These are phyloP conservation scores for Scopulariopsis brevicaulis DNA, from an alignment of 2,329 filamentous ascomycete genomes.

Conservation along the genomic window DNA sequence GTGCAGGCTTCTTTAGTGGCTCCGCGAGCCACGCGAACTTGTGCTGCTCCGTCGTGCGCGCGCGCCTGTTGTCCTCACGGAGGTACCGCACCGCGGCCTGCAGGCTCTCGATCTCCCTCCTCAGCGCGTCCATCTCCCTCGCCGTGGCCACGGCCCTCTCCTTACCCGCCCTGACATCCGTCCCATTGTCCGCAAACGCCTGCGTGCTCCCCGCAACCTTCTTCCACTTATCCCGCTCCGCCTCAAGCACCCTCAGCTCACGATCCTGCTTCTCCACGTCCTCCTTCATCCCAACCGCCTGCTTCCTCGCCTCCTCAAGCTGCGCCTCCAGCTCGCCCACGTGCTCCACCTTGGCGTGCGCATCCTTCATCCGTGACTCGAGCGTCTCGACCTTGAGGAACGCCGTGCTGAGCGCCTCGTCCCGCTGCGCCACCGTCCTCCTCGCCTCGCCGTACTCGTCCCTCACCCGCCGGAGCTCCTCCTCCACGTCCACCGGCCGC, in stretches of 20 bases:
- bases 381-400: slow-evolving; percentile 91
- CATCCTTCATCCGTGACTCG: slow-evolving; percentile 76
- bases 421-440: slow-evolving; percentile 57
- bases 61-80: slow-evolving; percentile 53
- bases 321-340: slow-evolving; percentile 54
- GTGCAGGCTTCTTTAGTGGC: slow-evolving; percentile 39
- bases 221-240: slow-evolving; percentile 60
- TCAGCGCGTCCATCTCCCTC: slow-evolving; percentile 61
- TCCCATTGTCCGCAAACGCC: slow-evolving; percentile 31
- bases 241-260: slow-evolving; percentile 52
- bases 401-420: slow-evolving; percentile 75
- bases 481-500: slow-evolving; percentile 70
- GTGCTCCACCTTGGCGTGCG: slow-evolving; percentile 61
- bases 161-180: slow-evolving; percentile 41
- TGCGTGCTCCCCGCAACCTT: slow-evolving; percentile 54
- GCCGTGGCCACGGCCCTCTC: slow-evolving; percentile 59
- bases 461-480: slow-evolving; percentile 69
- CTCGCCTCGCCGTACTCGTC: slow-evolving; percentile 72
- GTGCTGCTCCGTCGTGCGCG: slow-evolving; percentile 44
- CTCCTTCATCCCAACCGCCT: slow-evolving; percentile 43
- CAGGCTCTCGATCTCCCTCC: slow-evolving; percentile 53
- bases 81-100: slow-evolving; percentile 58
- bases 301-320: slow-evolving; percentile 39
- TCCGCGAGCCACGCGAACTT: slow-evolving; percentile 49
- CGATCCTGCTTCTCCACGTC: slow-evolving; percentile 57